Evolutionary conservation across 371 early-diverging fungal species (phyloP), one percentile per base, ranked within the genome.

Genomic region (Mortierella polycephala): DNA sequence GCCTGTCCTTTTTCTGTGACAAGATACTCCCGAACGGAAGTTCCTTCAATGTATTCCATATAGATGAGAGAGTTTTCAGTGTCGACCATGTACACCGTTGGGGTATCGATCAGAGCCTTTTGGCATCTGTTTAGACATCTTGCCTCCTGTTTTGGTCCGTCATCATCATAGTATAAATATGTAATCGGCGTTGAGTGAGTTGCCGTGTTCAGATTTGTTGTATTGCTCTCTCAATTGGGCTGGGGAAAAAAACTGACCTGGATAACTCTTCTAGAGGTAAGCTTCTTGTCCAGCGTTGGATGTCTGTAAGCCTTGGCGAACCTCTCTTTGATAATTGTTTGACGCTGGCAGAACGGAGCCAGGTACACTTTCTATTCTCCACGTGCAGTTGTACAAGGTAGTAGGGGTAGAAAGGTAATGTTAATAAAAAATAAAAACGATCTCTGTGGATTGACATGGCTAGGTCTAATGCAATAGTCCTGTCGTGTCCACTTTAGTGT

Each of bases 251-350:
- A 62, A 50, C 20, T 16, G 50, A 86, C 90, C 83, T 93, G 96
- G 13, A 87, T 81, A 16, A 96, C 91, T 30, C 97, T 88, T 52
- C 89, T 77, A 5, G 86, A 68, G 0, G 96, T 96, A 37, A 97
- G 75, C 62, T 93, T 92, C 45, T 89, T 89, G 77, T 97, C 98
- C 45, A 98, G 90, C 41, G 89, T 88, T 4, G 96, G 96, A 67
- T 95, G 95, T n/a, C 99, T 88, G 75, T 97, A 97, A 0, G 91
- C 84, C 81, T 98, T 98, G 60, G 86, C 85, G 81, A 97, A 97
- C 40, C 99, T 87, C 79, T 97, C 90, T 70, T 96, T 96, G 59
- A 88, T 86, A 18, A 95, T 88, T 1, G 88, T 88, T 16, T 69
- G 62, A 12, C 76, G 71, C n/a, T 84, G 84, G 21, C 82, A 83